Conservation (phyloP, 1,284 basidiomycete species). For the Heimioporus punctisporus region DNA sequence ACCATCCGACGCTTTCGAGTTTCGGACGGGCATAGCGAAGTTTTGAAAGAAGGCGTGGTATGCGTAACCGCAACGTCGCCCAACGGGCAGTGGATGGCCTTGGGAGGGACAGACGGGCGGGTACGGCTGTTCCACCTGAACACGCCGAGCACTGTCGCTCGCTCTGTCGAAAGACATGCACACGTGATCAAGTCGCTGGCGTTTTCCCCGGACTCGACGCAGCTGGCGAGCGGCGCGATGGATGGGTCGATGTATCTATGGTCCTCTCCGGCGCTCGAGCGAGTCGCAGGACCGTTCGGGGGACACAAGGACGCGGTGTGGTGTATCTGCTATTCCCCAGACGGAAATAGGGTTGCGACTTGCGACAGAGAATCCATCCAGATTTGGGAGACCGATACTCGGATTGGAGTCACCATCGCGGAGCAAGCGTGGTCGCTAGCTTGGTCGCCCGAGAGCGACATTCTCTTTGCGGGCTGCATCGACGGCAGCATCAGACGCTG, state of each 20-base stretch:
- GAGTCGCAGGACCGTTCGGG: conserved; percentile 9
- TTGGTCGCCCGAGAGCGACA: conserved; percentile 15
- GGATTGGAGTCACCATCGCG: conserved; percentile 2
- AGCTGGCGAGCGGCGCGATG: conserved; percentile 18
- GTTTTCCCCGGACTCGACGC: conserved; percentile 20
- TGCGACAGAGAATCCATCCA: conserved; percentile 22
- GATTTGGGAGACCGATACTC: conserved; percentile 17
- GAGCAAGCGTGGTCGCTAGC: conserved; percentile 25
- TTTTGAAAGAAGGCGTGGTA: conserved; percentile 5
- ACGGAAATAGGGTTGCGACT: conserved; percentile 19
- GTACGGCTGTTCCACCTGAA: conserved; percentile 11
- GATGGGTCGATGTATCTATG: conserved; percentile 26
- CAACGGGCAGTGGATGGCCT: conserved; percentile 17
- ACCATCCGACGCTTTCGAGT: conserved; percentile 17
- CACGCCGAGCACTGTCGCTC: conserved; percentile 1
- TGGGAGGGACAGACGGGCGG: conserved; percentile 17
- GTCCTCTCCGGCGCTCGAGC: conserved; percentile 8
- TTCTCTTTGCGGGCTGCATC: conserved; percentile 17
- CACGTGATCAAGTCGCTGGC: conserved; percentile 15
- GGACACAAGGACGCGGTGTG: conserved; percentile 18
- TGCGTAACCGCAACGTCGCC: conserved; percentile 10
- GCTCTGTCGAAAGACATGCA: conserved; percentile 5
- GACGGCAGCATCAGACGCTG: conserved; percentile 18
- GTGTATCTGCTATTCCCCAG: conserved; percentile 19
- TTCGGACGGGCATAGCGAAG: neutral